These are phyloP conservation scores for Calonectria leucothoes DNA, from an alignment of 2,329 filamentous ascomycete genomes.

Conservation along the genomic window DNA sequence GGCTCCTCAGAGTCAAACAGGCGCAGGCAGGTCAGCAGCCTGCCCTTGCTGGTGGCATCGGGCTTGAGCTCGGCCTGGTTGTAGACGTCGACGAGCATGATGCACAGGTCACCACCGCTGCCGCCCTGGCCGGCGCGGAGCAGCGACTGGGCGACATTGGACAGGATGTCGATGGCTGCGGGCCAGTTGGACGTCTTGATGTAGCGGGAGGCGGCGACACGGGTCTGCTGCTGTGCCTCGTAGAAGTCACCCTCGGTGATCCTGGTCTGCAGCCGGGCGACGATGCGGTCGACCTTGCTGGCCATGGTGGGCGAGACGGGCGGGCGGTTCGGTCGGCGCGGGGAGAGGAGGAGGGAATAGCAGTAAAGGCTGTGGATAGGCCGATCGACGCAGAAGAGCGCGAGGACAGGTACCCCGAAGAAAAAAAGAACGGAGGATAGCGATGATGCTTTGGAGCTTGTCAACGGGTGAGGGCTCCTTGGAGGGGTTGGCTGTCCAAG, in stretches of 20 bases:
- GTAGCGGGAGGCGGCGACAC: constrained; percentile 93
- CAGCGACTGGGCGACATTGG: constrained; percentile 84
- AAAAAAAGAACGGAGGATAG: neutral
- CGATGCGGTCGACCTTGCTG: constrained; percentile 61
- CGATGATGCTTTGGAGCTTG: constrained; percentile 9
- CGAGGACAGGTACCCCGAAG: neutral
- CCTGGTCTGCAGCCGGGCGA: constrained; percentile 80
- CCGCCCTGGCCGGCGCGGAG: constrained; percentile 94
- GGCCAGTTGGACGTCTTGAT: constrained; percentile 87
- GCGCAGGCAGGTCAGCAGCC: constrained; percentile 81
- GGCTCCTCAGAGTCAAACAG: constrained; percentile 87
- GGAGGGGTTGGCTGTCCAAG: constrained; percentile 12
- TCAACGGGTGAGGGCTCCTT: constrained; percentile 1
- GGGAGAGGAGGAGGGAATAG: neutral
- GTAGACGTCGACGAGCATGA: constrained; percentile 91
- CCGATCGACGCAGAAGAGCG: neutral
- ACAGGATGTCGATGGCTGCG: constrained; percentile 88
- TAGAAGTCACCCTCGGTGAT: constrained; percentile 95
- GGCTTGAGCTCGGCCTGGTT: constrained; percentile 84
- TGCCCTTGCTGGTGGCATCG: constrained; percentile 79
- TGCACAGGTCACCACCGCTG: constrained; percentile 88
- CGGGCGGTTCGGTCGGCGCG: neutral
- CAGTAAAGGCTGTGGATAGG: neutral
- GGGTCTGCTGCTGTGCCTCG: constrained; percentile 98
- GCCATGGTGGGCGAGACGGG: constrained; percentile 45